Evolutionary conservation across 169 alveolate genomes (phyloP).

Genomic region (Plasmodium ovale): DNA sequence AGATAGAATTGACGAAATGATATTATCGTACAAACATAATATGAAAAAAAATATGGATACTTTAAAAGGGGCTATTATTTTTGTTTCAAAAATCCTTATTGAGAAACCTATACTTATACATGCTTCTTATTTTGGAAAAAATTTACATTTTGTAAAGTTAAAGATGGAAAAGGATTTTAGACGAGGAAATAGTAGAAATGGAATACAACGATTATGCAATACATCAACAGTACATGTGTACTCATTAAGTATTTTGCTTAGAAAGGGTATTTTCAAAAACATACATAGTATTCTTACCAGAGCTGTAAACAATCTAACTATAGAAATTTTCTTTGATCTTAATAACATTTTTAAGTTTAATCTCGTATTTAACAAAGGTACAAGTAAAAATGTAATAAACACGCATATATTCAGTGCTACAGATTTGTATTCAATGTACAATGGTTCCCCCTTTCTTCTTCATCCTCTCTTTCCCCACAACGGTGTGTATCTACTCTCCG

Average conservation of each 20-base stretch:
- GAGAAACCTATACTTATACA: constrained; percentile 81
- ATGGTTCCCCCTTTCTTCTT: constrained; percentile 34
- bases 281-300: constrained; percentile 1
- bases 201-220: not conserved
- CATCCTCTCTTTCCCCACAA: constrained; percentile 24
- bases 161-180: constrained; percentile 39
- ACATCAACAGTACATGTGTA: constrained; percentile 46
- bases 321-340: constrained; percentile 34
- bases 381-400: constrained; percentile 6
- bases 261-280: not conserved
- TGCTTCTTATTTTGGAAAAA: constrained; percentile 63
- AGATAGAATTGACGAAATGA: constrained; percentile 79
- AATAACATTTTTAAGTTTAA: constrained; percentile 21
- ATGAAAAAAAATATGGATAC: constrained; percentile 61
- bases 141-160: constrained; percentile 24
- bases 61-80: constrained; percentile 71
- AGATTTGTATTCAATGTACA: constrained; percentile 38
- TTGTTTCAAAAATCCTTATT: constrained; percentile 59
- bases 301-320: constrained; percentile 15
- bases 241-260: not conserved
- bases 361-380: constrained; percentile 5
- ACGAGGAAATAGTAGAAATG: not conserved
- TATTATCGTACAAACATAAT: constrained; percentile 62
- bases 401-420: constrained; percentile 15
- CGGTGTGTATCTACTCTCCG: constrained; percentile 13